These are phyloP conservation scores for Penicillium atrosanguineum DNA, from an alignment of 495 filamentous ascomycete genomes.

Conservation along the genomic window DNA sequence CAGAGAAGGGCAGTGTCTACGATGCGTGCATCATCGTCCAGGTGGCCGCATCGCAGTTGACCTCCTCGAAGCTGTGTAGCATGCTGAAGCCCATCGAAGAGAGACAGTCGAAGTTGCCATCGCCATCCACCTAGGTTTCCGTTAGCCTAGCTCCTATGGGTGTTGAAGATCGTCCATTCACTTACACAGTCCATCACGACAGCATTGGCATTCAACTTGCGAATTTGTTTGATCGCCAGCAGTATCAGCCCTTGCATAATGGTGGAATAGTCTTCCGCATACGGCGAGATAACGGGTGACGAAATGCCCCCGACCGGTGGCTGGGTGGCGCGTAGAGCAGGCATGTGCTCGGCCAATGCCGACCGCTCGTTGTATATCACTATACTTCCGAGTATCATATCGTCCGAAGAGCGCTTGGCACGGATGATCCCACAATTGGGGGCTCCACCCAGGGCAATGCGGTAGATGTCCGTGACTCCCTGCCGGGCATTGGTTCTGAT, in stretches of 20 bases:
- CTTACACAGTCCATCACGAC: slow-evolving; percentile 76
- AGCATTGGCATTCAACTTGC: slow-evolving; percentile 65
- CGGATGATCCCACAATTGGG: slow-evolving; percentile 77
- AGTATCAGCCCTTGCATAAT: slow-evolving; percentile 79
- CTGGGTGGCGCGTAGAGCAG: slow-evolving; percentile 53
- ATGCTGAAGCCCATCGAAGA: slow-evolving; percentile 74
- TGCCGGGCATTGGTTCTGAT: slow-evolving; percentile 72
- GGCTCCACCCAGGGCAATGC: slow-evolving; percentile 68
- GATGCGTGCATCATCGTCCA: slow-evolving; percentile 56
- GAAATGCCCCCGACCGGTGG: slow-evolving; percentile 68
- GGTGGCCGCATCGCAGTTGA: slow-evolving; percentile 70
- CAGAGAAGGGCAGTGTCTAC: slow-evolving; percentile 8
- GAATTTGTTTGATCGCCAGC: slow-evolving; percentile 79
- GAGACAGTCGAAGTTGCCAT: slow-evolving; percentile 68
- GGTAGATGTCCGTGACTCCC: slow-evolving; percentile 81
- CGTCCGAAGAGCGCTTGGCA: slow-evolving; percentile 68
- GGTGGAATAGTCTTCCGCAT: slow-evolving; percentile 64
- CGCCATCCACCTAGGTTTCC: slow-evolving; percentile 58
- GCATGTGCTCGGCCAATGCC: slow-evolving; percentile 65
- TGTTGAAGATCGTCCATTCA: slow-evolving; percentile 3
- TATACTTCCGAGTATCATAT: slow-evolving; percentile 72
- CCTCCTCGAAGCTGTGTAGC: slow-evolving; percentile 75
- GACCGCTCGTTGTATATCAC: slow-evolving; percentile 74
- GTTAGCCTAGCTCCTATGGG: slow-evolving; percentile 19
- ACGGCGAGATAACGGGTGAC: slow-evolving; percentile 71